These are phyloP conservation scores for Wickerhamiella cacticola DNA, from an alignment of 805 yeast species.

Conservation along the genomic window DNA sequence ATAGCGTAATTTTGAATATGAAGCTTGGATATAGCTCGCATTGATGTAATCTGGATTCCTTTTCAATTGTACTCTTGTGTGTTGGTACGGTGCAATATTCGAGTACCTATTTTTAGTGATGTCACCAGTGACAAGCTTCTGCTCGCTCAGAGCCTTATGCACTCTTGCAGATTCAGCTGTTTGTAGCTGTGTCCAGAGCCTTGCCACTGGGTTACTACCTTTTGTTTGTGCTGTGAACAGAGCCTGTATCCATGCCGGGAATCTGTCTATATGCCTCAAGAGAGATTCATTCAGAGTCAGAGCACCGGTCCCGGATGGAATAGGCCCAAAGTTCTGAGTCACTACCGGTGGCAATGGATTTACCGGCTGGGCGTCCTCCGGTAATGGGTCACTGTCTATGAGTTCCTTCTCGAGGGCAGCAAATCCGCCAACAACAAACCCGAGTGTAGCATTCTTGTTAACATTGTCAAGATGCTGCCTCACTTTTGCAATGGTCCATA, in stretches of 20 bases:
- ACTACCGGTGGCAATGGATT: constrained; percentile 12
- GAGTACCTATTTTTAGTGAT: constrained; percentile 79
- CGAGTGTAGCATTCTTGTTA: constrained; percentile 9
- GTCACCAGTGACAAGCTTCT: constrained; percentile 47
- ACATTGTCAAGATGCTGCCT: constrained; percentile 20
- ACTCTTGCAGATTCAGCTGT: constrained; percentile 56
- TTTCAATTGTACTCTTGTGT: constrained; percentile 58
- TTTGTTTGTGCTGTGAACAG: constrained; percentile 28
- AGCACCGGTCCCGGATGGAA: not conserved
- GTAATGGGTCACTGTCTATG: constrained; percentile 1
- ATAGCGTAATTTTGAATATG: constrained; percentile 35
- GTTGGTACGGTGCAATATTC: constrained; percentile 79
- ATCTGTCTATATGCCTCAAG: constrained; percentile 15
- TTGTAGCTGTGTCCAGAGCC: constrained; percentile 56
- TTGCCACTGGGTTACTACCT: constrained; percentile 34
- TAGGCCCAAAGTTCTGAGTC: not conserved
- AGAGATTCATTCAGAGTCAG: constrained; percentile 14
- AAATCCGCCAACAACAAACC: constrained; percentile 20
- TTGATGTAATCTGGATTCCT: constrained; percentile 54
- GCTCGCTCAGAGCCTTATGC: constrained; percentile 32
- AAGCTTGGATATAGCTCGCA: constrained; percentile 54
- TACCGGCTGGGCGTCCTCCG: constrained; percentile 3
- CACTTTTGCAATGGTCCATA: constrained; percentile 24
- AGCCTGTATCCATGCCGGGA: constrained; percentile 46
- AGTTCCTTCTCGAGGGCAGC: constrained; percentile 8